Conservation (phyloP, 345 rosid species). For the Eucalyptus tenuipes region DNA sequence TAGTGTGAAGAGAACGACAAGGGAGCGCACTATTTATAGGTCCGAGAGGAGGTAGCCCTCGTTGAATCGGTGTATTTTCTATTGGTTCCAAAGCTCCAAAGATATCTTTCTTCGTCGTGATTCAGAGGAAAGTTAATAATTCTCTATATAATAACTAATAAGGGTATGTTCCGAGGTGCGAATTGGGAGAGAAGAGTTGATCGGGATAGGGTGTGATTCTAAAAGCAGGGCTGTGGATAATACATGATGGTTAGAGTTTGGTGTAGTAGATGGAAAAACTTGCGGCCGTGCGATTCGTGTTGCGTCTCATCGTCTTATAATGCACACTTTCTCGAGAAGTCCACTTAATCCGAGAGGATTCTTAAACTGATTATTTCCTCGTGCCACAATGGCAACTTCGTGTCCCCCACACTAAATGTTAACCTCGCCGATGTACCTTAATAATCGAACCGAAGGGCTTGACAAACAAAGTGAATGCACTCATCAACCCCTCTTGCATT, state of each 20-base stretch:
- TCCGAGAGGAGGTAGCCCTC: neutral
- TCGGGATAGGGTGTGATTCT: neutral
- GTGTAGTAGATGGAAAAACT: neutral
- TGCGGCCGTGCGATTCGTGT: neutral
- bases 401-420: neutral
- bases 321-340: neutral
- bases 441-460: neutral
- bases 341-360: neutral
- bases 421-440: neutral
- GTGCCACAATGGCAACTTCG: neutral
- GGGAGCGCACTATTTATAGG: neutral
- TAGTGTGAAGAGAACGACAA: neutral
- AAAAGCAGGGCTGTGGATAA: neutral
- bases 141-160: too few relatives aligned
- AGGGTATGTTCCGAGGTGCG: too few relatives aligned
- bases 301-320: neutral
- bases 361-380: neutral
- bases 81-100: neutral
- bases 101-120: neutral
- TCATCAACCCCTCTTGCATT: neutral
- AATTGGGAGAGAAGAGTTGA: neutral
- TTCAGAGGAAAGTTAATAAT: neutral
- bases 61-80: neutral
- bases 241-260: neutral
- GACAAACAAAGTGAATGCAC: neutral